Evolutionary conservation across 106 monocot species (phyloP), one percentile per base, ranked within the genome.

Genomic region (Dactylorhiza incarnata): DNA sequence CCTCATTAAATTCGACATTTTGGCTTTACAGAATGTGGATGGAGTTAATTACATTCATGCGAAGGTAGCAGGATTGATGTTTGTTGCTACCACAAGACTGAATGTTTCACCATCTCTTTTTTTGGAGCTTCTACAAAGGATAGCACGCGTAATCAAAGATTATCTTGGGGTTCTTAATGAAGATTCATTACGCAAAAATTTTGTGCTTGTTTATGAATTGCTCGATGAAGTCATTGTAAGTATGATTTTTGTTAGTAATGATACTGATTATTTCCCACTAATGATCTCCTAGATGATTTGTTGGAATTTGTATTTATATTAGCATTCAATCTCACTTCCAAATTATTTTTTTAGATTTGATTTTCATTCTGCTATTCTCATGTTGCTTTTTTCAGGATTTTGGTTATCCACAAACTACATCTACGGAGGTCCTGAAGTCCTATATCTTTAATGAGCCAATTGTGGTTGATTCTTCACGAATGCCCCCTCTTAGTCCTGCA

Each of bases 171-270:
- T 97, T 77, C 97, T 97, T 65, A 97, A 97, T 82, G 97, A 97
- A 84, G 97, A 97, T 71, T 97, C 97, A 9, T 76, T 97, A 50
- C 88, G 97, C 68, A 97, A 97, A 80, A 97, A 97, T 81, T 97
- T 97, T 73, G 89, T 97, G 48, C 94, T 97, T 70, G 94, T 97
- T 10, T 97, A 97, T 82, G 97, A 97, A 81, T 85, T 97, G 65
- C 97, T 97, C 68, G 97, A 97, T 85, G 97, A 97, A 89, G 89
- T 89, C 73, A 97, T 97, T 83, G 97, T 97, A 75, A 89, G 97
- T 88, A 70, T 68, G 7, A 15, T 78, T 58, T 70, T 10, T 15
- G 16, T 74, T 19, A 22, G 4, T 45, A 23, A 69, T 45, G 69
- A 46, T 69, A 69, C 13, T 25, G 12, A 65, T 12, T 25, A 29